phyloP scores from a whole-genome alignment of 768 basidiomycete species.

The Atractiella rhizophila region DNA sequence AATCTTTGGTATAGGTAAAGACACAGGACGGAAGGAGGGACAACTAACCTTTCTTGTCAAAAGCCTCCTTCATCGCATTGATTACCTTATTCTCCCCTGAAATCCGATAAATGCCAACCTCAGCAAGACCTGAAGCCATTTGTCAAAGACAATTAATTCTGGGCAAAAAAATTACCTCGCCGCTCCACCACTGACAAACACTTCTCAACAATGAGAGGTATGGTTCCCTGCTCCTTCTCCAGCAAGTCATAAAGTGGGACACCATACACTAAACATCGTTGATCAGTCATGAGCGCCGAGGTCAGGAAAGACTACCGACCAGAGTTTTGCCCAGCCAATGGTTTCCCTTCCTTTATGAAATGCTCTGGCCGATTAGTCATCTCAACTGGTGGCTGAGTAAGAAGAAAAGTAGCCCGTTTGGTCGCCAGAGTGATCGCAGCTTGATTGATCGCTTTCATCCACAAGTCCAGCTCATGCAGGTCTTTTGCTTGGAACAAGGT shows the following conservation, averaged over 20 bases:
- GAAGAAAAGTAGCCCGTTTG: slow-evolving; percentile 12
- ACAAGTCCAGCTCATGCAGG: slow-evolving; percentile 2
- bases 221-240: not conserved
- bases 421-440: slow-evolving; percentile 6
- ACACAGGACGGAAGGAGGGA: not conserved
- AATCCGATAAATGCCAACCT: slow-evolving; percentile 12
- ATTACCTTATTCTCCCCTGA: slow-evolving; percentile 9
- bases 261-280: no score
- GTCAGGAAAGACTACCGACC: slow-evolving; percentile 7
- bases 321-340: not conserved
- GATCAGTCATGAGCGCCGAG: no score
- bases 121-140: not conserved
- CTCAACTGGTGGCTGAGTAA: slow-evolving; percentile 2
- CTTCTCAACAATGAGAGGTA: slow-evolving; percentile 7
- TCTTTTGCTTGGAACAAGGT: slow-evolving; percentile 10
- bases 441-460: slow-evolving; percentile 7
- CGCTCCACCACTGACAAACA: slow-evolving; percentile 2
- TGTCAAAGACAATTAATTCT: not conserved
- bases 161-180: not conserved
- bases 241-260: slow-evolving; percentile 3
- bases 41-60: slow-evolving; percentile 7
- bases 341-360: not conserved
- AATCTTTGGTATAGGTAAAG: not conserved
- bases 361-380: not conserved
- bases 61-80: slow-evolving; percentile 2